Evolutionary conservation across 108 stramenopile species (phyloP).

Genomic region (Nitzschia sp.): DNA sequence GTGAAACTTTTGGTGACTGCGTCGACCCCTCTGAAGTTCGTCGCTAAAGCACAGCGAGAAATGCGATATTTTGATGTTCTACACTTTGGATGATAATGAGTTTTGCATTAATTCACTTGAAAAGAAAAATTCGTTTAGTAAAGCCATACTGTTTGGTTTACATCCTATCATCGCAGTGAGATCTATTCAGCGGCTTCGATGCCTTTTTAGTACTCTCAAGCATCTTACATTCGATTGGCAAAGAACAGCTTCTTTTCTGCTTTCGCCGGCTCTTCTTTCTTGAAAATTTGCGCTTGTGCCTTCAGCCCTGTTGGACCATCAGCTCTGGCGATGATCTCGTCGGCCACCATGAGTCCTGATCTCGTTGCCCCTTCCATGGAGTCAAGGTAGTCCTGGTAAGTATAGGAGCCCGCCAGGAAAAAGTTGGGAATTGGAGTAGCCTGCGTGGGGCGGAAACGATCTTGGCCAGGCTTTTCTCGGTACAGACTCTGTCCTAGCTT

Average conservation of each 20-base stretch:
- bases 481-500: slow-evolving; percentile 93
- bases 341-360: slow-evolving; percentile 92
- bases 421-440: slow-evolving; percentile 96
- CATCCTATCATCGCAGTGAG: no score
- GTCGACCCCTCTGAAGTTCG: no score
- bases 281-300: slow-evolving; percentile 21
- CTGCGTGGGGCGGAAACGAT: slow-evolving; percentile 92
- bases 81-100: no score
- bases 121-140: no score
- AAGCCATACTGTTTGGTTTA: no score
- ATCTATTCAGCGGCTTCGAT: no score
- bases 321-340: slow-evolving; percentile 90
- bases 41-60: no score
- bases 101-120: no score
- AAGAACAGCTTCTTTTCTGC: slow-evolving; percentile 8
- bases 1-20: no score
- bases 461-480: slow-evolving; percentile 94
- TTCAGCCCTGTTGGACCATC: slow-evolving; percentile 78
- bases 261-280: background rate
- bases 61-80: no score
- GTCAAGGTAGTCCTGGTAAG: slow-evolving; percentile 97
- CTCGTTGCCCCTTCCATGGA: slow-evolving; percentile 98
- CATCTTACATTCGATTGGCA: no score
- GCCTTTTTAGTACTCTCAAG: no score
- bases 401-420: slow-evolving; percentile 96